A percentile compares a stretch with the other conserved stretches of the same genome.
These are phyloP conservation scores for Exidia glandulosa DNA, from an alignment of 768 basidiomycete genomes.

Conservation along the genomic window DNA sequence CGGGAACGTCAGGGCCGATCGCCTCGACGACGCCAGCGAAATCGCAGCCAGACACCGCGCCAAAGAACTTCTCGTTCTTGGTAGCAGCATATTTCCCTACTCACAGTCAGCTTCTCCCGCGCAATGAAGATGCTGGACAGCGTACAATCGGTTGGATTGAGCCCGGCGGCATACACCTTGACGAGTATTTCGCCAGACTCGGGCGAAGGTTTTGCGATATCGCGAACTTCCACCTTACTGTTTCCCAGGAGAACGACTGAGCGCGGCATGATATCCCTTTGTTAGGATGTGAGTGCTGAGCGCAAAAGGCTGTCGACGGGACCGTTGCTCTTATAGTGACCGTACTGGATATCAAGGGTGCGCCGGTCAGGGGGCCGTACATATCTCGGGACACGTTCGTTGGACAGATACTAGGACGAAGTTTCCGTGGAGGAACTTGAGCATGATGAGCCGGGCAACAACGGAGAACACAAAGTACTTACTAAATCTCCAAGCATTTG, in stretches of 20 bases:
- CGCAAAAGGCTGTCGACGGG: too few relatives aligned
- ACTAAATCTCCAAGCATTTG: too few relatives aligned
- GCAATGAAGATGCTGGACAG: not conserved
- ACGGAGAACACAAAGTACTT: too few relatives aligned
- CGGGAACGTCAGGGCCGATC: constrained; percentile 11
- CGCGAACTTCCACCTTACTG: not conserved
- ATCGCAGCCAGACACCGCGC: constrained; percentile 13
- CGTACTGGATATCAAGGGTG: too few relatives aligned
- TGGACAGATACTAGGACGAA: too few relatives aligned
- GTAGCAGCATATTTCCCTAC: not conserved
- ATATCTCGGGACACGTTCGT: too few relatives aligned
- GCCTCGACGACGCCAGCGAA: constrained; percentile 15
- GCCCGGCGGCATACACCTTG: not conserved
- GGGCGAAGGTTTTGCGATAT: not conserved
- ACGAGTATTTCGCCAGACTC: not conserved
- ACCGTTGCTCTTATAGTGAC: too few relatives aligned
- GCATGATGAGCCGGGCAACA: too few relatives aligned
- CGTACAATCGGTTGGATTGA: not conserved
- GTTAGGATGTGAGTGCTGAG: too few relatives aligned
- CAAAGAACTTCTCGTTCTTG: not conserved
- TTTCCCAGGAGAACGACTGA: not conserved
- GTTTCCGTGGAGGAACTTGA: too few relatives aligned
- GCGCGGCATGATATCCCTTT: too few relatives aligned
- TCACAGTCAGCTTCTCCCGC: not conserved
- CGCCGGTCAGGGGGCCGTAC: too few relatives aligned